phyloP scores from a whole-genome alignment of 2,329 filamentous ascomycete genomes.

The Reticulascus tulasneorum region DNA sequence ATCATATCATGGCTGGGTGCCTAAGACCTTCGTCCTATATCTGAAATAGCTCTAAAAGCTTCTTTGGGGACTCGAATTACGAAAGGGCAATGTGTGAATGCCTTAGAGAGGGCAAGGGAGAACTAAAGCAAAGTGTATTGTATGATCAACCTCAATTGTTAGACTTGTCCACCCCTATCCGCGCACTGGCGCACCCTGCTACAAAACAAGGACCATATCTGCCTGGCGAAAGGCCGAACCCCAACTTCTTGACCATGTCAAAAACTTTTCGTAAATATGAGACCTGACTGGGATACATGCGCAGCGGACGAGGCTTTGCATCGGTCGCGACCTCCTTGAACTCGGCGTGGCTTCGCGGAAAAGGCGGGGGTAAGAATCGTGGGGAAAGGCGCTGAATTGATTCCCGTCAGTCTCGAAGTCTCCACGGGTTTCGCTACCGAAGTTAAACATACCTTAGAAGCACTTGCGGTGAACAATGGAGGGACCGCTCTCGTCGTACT shows the following conservation, averaged over 20 bases:
- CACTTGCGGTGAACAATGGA: constrained; percentile 99
- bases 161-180: constrained; percentile 45
- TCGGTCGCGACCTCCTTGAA: constrained; percentile 41
- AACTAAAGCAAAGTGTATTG: constrained; percentile 45
- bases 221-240: constrained; percentile 44
- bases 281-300: constrained; percentile 47
- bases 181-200: constrained; percentile 45
- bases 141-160: constrained; percentile 54
- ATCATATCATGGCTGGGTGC: too few relatives aligned
- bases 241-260: constrained; percentile 50
- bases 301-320: constrained; percentile 39
- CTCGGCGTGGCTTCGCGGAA: constrained; percentile 32
- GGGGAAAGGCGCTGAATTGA: constrained; percentile 3
- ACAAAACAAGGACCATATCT: constrained; percentile 47
- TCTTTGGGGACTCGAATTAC: constrained; percentile 1
- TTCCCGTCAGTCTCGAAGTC: not conserved
- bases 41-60: constrained; percentile 4
- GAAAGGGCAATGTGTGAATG: constrained; percentile 12
- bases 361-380: constrained; percentile 23
- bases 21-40: constrained; percentile 21
- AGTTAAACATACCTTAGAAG: constrained; percentile 75
- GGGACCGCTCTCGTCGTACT: constrained; percentile 99
- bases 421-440: not conserved
- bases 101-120: constrained; percentile 16
- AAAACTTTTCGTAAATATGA: constrained; percentile 57